Evolutionary conservation across 352 stramenopile species (phyloP).

Genomic region (Pythium aristosporum): DNA sequence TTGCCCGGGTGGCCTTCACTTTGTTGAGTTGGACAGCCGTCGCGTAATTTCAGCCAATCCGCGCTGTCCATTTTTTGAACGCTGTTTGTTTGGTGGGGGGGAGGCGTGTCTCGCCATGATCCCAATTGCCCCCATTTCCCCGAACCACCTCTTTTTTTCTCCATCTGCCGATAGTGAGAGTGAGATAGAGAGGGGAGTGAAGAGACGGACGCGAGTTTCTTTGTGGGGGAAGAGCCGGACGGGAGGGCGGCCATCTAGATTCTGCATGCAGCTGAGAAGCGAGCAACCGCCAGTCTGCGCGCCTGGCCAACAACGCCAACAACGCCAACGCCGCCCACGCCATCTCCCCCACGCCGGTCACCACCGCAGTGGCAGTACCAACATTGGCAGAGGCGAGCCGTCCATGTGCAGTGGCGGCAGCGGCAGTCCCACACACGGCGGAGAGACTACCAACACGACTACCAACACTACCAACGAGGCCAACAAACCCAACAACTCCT

Average conservation of each 20-base stretch:
- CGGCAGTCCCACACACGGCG: background rate
- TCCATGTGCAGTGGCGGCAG: background rate
- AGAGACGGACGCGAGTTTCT: slow-evolving; percentile 3
- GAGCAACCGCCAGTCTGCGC: slow-evolving; percentile 1
- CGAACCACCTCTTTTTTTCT: background rate
- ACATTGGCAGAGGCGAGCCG: background rate
- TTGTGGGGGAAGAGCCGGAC: slow-evolving; percentile 10
- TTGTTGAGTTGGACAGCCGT: slow-evolving; percentile 10
- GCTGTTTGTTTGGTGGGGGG: too few relatives aligned
- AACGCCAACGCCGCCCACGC: background rate
- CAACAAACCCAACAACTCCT: background rate
- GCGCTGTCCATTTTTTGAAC: background rate
- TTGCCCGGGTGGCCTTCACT: background rate
- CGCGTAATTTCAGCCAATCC: slow-evolving; percentile 17
- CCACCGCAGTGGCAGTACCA: background rate
- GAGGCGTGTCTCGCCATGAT: slow-evolving; percentile 13
- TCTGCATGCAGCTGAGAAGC: slow-evolving; percentile 19
- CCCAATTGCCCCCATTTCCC: slow-evolving; percentile 1
- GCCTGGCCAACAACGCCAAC: background rate
- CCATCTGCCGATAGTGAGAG: background rate
- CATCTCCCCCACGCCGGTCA: background rate
- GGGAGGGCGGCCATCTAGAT: background rate
- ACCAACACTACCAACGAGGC: background rate
- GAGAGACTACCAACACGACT: too few relatives aligned
- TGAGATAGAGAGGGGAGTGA: slow-evolving; percentile 4